Conservation (phyloP, 352 stramenopile species). For the Globisporangium spinosum region DNA sequence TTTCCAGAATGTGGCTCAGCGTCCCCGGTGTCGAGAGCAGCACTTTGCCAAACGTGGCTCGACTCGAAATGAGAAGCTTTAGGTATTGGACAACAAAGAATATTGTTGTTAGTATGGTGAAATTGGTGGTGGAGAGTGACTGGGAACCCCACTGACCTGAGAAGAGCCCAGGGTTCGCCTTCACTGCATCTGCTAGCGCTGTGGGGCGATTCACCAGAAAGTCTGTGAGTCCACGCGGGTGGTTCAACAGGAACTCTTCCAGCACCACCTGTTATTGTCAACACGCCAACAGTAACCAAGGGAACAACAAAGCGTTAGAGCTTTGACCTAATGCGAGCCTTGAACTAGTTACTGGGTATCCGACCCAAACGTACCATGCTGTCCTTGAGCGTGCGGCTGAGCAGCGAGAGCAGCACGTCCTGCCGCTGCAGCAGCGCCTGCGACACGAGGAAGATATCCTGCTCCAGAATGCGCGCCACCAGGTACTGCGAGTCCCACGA, state of each 20-base stretch:
- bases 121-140: not conserved
- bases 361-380: conserved; percentile 33
- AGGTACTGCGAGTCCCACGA: conserved; percentile 47
- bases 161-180: conserved; percentile 53
- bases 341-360: not conserved
- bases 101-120: not conserved
- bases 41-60: conserved; percentile 37
- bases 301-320: not conserved
- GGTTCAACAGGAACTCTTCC: conserved; percentile 67
- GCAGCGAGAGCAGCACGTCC: conserved; percentile 49
- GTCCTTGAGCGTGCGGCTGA: conserved; percentile 62
- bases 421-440: conserved; percentile 47
- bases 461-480: conserved; percentile 62
- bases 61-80: conserved; percentile 46
- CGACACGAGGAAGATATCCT: conserved; percentile 67
- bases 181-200: conserved; percentile 43
- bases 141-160: conserved; percentile 24
- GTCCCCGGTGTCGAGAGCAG: conserved; percentile 41
- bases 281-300: not conserved
- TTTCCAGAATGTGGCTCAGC: conserved; percentile 45
- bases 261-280: conserved; percentile 32
- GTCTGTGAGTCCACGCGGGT: conserved; percentile 56
- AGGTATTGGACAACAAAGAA: not conserved
- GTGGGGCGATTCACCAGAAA: conserved; percentile 52
- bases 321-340: not conserved